Evolutionary conservation across 2,329 filamentous ascomycete species (phyloP).

Genomic region (Leptodontidium sp.): DNA sequence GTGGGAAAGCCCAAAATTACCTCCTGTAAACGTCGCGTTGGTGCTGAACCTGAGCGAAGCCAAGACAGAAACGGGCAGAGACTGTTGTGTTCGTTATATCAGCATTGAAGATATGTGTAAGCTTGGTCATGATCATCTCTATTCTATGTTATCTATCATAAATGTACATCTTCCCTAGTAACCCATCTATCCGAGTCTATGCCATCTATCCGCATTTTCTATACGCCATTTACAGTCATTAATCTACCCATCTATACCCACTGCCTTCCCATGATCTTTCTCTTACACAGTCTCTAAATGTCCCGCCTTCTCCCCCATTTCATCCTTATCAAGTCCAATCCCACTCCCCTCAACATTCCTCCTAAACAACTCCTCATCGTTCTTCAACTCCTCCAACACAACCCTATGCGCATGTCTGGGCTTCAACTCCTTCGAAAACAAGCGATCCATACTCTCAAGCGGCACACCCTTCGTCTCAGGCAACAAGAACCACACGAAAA

Average conservation of each 20-base stretch:
- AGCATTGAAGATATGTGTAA: too few relatives aligned
- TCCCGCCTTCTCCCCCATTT: slow-evolving; percentile 31
- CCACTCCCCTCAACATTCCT: slow-evolving; percentile 38
- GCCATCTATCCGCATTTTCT: not conserved
- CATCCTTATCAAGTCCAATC: slow-evolving; percentile 38
- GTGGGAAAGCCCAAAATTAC: too few relatives aligned
- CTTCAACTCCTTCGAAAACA: too few relatives aligned
- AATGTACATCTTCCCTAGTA: not conserved
- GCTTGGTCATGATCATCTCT: not conserved
- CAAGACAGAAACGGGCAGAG: not conserved
- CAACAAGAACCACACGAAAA: too few relatives aligned
- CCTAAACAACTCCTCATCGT: slow-evolving; percentile 40
- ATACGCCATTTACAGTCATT: not conserved
- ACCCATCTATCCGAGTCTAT: not conserved
- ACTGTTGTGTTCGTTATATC: too few relatives aligned
- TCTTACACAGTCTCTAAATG: slow-evolving; percentile 39
- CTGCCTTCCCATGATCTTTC: not conserved
- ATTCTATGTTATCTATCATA: not conserved
- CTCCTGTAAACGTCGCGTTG: too few relatives aligned
- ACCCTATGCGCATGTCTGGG: too few relatives aligned
- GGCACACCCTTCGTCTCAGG: too few relatives aligned
- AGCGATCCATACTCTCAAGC: too few relatives aligned
- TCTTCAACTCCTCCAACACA: too few relatives aligned
- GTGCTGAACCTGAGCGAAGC: not conserved
- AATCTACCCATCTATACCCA: not conserved